Base-by-base conservation (phyloP, 225 moss, liverwort and hornwort genomes). In the Straminergon stramineum region DNA sequence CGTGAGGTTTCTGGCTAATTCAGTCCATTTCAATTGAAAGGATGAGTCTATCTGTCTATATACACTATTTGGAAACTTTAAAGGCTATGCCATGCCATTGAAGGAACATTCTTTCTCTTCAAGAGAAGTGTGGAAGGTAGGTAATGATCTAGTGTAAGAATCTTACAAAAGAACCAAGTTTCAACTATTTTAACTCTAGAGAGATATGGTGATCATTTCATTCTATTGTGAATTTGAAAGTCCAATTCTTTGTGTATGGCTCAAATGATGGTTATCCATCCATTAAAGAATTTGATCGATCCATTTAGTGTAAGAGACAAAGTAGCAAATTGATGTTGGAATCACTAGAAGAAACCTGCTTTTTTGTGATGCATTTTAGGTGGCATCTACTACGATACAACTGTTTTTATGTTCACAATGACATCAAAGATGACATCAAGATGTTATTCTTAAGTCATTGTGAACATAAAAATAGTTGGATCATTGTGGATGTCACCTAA, bases 51-150 rank as follows among this genome's bases (percentile, higher is more conserved):
- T 52, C 75, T 58, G 41, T 52, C 85, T 90, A 91, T 91, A 34
- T 88, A 91, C 90, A 88, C 43, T 60, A 88, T n/a, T 87, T 73
- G 74, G 32, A 79, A 90, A 66, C 83, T 71, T 76, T 43, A 60
- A 90, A 75, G 57, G 41, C 56, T 43, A n/a, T 52, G 78, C 45
- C 57, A 45, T 80, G 57, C 27, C 32, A 24, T 56, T 41, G 56
- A 65, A 83, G 81, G 60, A 62, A 24, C 18, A 21, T 32, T 74
- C 75, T 83, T 84, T 66, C 78, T 31, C 65, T 85, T 41, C 28
- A 61, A 66, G 57, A 55, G 26, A 57, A 57, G 24, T 45, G 43
- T 9, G 18, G 28, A 68, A 57, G 57, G 43, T 37, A 73, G 62
- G 31, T 39, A 70, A 82, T 73, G 61, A 75, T 85, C 48, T 24